Base-by-base conservation (phyloP, 2,329 filamentous ascomycete species). In the Annulohypoxylon truncatum region DNA sequence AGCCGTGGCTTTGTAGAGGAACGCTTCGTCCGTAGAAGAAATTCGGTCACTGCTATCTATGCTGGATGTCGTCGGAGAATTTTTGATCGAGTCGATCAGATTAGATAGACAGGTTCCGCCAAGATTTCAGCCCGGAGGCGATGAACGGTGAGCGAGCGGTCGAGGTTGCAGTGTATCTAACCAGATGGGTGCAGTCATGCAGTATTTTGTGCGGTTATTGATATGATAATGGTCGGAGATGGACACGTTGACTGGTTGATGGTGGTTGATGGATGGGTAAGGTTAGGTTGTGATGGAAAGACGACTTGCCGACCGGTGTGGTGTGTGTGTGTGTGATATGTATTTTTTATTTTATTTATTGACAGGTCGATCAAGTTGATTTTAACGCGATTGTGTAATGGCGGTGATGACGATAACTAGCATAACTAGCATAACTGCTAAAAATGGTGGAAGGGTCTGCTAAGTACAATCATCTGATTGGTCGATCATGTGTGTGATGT, bases 341-440 rank as follows among this genome's bases (percentile, higher is more conserved):
- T 47, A 61, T 62, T 66, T 53, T 47, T 58, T 55, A 40, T 64
- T 59, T 60, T 66, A 57, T 66, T 66, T 68, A 68, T 56, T 62
- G 57, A 60, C 54, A 48, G 51, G 54, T 65, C 20, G 35, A 58
- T 46, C 52, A 42, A 52, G 48, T 61, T 31, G 38, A 51, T 62
- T 59, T 64, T 35, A 53, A 62, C 58, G 66, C 66, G 63, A 58
- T 65, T 66, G 58, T 48, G 62, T 63, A 68, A 69, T 51, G 62
- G 66, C 66, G 63, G 66, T 69, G 66, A 69, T 69, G 66, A 66
- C 66, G 66, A 69, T 66, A 64, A 47, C 28, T 52, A 35, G 54
- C 50, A 15, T 46, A 33, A 3, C 10, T 31, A 22, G 15, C 13
- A 52, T 50, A 56, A 54, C 44, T 59, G 52, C n/a, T 42, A n/a